A percentile compares a stretch with the other conserved stretches of the same genome.
Evolutionary conservation across 441 rosid species (phyloP).

Genomic region (Gossypium lobatum): DNA sequence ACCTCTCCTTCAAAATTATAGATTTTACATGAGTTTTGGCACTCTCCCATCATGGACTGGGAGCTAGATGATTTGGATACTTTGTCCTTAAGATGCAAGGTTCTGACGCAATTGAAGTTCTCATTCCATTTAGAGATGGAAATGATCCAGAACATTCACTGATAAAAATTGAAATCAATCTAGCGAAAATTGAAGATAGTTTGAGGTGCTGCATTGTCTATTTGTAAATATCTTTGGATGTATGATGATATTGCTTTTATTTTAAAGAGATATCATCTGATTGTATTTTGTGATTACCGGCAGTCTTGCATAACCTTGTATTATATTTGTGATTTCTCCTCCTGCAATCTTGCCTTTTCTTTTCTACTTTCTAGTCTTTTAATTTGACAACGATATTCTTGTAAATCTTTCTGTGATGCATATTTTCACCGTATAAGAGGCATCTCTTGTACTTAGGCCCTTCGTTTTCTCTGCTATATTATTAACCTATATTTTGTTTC

Average conservation of each 20-base stretch:
- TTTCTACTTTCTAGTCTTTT: background rate
- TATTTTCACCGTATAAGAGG: background rate
- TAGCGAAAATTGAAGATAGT: background rate
- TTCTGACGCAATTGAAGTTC: background rate
- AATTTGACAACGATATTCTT: background rate
- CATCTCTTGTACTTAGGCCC: background rate
- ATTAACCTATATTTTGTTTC: background rate
- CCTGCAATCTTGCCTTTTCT: background rate
- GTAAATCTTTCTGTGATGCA: background rate
- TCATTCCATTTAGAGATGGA: background rate
- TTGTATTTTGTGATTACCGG: background rate
- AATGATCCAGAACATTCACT: background rate
- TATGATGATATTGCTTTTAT: background rate
- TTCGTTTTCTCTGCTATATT: background rate
- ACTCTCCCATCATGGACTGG: background rate
- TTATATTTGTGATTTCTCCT: background rate
- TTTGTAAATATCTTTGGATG: background rate
- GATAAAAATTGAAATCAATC: background rate
- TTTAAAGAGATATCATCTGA: background rate
- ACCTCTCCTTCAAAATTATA: background rate
- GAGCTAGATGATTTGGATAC: background rate
- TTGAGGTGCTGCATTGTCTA: background rate
- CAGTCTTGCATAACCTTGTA: background rate
- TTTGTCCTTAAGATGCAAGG: background rate
- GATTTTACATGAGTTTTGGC: background rate